A percentile compares a stretch with the other conserved stretches of the same genome.
Conservation (phyloP, 306 rosid species). For the Quercus glauca region DNA sequence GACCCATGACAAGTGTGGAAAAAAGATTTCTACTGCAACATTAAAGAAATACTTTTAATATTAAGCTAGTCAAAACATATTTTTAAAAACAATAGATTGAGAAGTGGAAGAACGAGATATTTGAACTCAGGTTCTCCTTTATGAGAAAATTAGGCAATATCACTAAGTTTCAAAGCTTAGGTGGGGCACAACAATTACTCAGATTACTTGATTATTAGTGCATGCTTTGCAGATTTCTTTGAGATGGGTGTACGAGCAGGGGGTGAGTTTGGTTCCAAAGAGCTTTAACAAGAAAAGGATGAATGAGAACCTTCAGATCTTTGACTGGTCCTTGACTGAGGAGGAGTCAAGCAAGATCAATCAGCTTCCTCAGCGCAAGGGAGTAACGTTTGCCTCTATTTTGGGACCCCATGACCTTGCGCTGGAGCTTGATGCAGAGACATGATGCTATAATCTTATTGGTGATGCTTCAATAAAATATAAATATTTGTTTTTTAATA, state of each 20-base stretch:
- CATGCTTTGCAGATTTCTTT: slow-evolving; percentile 28
- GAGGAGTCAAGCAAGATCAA: slow-evolving; percentile 32
- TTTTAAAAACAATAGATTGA: no score
- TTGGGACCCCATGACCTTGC: slow-evolving; percentile 37
- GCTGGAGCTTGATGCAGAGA: slow-evolving; percentile 32
- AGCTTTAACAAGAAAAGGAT: slow-evolving; percentile 44
- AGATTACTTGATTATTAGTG: not conserved
- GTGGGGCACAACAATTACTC: no score
- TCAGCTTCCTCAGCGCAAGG: slow-evolving; percentile 37
- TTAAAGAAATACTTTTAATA: no score
- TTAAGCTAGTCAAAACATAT: no score
- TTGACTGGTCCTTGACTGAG: slow-evolving; percentile 35
- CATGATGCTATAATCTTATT: slow-evolving; percentile 12
- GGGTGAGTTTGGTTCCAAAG: slow-evolving; percentile 40
- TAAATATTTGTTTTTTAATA: no score
- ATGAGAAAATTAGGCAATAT: no score
- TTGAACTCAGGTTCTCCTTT: no score
- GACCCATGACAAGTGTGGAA: no score
- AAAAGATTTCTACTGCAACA: no score
- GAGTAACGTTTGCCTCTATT: slow-evolving; percentile 30
- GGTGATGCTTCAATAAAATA: no score
- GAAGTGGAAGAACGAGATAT: no score
- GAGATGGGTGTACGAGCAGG: slow-evolving; percentile 51
- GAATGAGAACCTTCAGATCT: slow-evolving; percentile 42
- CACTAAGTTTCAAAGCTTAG: no score